These are phyloP conservation scores for Solanum clarkiae DNA, from an alignment of 257 asterid species.

Conservation along the genomic window DNA sequence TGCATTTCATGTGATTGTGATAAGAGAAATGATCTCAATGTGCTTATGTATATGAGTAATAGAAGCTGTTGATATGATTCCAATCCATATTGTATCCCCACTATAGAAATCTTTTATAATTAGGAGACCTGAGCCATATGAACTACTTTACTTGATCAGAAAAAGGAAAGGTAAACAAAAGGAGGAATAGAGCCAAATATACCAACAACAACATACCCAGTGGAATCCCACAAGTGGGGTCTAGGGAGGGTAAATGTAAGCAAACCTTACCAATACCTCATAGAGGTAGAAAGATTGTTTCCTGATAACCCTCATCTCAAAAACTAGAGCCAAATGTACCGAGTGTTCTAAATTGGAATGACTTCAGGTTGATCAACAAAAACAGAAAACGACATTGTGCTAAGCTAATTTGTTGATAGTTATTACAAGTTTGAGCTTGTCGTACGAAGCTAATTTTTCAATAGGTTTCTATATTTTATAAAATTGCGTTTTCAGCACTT, in stretches of 20 bases:
- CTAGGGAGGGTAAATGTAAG: too few species aligned
- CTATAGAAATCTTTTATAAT: background rate
- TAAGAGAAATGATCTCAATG: background rate
- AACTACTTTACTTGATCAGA: slow-evolving; percentile 22
- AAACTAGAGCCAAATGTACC: background rate
- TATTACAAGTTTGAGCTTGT: background rate
- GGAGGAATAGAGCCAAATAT: background rate
- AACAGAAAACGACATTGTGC: background rate
- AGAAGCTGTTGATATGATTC: background rate
- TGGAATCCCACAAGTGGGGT: too few species aligned
- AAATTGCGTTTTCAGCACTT: background rate
- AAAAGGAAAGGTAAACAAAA: slow-evolving; percentile 2
- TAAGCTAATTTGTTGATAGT: background rate
- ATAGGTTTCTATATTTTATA: background rate
- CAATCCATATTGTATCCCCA: background rate
- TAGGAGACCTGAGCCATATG: slow-evolving; percentile 27
- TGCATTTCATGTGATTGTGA: background rate
- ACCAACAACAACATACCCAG: background rate
- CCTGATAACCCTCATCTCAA: too few species aligned
- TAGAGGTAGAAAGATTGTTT: too few species aligned
- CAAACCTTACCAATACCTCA: too few species aligned
- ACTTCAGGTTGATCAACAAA: background rate
- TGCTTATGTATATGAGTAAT: background rate
- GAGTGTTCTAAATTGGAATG: background rate
- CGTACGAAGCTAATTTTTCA: background rate